phyloP scores from a whole-genome alignment of 2,329 filamentous ascomycete genomes.

The Neofusicoccum cordaticola region DNA sequence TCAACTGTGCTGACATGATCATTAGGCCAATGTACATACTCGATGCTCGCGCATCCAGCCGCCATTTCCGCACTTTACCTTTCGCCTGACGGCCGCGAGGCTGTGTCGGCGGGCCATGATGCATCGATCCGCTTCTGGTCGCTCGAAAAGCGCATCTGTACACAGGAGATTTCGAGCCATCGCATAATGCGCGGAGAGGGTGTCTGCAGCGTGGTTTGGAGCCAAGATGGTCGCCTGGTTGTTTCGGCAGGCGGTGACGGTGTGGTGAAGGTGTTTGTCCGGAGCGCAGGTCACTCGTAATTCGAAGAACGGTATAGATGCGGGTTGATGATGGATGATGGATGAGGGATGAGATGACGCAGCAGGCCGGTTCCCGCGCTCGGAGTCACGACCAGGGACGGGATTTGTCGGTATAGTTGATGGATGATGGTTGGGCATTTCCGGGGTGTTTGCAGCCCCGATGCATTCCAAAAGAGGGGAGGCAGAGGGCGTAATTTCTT shows the following conservation, averaged over 20 bases:
- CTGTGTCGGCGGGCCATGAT: slow-evolving; percentile 94
- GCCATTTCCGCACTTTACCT: slow-evolving; percentile 89
- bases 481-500: background rate
- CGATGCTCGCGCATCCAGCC: slow-evolving; percentile 93
- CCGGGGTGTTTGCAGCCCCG: background rate
- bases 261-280: slow-evolving; percentile 81
- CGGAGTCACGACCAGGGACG: background rate
- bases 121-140: slow-evolving; percentile 96
- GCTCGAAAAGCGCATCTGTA: slow-evolving; percentile 90
- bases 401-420: slow-evolving; percentile 6
- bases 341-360: background rate
- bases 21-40: slow-evolving; percentile 96
- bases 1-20: background rate
- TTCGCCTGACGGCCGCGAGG: slow-evolving; percentile 88
- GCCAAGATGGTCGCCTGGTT: slow-evolving; percentile 89
- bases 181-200: slow-evolving; percentile 94
- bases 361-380: background rate
- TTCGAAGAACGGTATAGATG: background rate
- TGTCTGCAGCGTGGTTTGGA: slow-evolving; percentile 93
- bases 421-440: slow-evolving; percentile 9
- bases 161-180: slow-evolving; percentile 91
- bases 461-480: slow-evolving; percentile 7
- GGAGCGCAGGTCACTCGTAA: slow-evolving; percentile 1
- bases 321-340: background rate
- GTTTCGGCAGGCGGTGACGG: slow-evolving; percentile 94